Evolutionary conservation across 78 protist genomes (phyloP).

Genomic region (Creolimax fragrantissima): DNA sequence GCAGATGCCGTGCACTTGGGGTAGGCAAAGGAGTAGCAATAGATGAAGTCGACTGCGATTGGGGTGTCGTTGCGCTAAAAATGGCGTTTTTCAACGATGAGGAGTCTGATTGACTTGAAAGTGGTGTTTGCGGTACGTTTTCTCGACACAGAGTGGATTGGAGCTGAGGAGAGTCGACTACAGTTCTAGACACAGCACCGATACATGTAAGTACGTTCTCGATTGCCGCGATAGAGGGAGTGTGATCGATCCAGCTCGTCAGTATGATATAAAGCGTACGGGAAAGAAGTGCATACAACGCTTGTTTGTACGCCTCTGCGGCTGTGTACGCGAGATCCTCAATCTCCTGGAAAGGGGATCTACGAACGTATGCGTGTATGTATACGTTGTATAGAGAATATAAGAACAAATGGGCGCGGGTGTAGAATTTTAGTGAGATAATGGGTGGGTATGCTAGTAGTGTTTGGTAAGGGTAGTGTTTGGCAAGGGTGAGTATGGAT

Average conservation of each 20-base stretch:
- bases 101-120: background rate
- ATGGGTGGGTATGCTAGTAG: background rate
- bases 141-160: background rate
- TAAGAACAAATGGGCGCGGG: background rate
- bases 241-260: background rate
- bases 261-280: background rate
- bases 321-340: background rate
- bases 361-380: background rate
- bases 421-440: background rate
- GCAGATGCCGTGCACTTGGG: background rate
- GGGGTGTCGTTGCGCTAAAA: background rate
- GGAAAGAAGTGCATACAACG: background rate
- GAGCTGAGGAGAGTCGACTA: background rate
- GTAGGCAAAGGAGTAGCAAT: background rate
- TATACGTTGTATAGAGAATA: background rate
- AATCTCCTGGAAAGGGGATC: background rate
- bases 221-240: background rate
- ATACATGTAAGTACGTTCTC: background rate
- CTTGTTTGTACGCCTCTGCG: background rate
- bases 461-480: background rate
- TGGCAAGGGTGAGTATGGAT: background rate
- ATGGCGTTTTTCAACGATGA: background rate
- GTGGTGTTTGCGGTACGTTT: background rate
- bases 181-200: background rate
- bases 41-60: background rate